These are phyloP conservation scores for Crataegus laevigata DNA, from an alignment of 306 rosid genomes.

Conservation along the genomic window DNA sequence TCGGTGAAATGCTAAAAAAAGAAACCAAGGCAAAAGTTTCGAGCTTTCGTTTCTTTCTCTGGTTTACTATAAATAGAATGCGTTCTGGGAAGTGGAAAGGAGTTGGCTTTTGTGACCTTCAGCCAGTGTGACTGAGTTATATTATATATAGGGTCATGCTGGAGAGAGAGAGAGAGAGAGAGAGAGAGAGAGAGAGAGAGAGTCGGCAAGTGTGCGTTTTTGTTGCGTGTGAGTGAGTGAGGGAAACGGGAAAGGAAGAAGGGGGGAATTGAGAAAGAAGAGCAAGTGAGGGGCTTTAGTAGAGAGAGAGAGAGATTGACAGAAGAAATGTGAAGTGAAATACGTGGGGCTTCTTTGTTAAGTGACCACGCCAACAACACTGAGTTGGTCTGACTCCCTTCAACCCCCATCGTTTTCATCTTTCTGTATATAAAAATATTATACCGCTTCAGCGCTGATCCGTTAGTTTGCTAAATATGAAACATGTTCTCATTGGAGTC, in stretches of 20 bases:
- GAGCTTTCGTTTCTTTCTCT: not conserved
- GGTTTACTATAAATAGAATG: not conserved
- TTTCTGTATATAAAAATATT: not conserved
- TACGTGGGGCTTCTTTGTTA: not conserved
- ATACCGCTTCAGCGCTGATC: too few species aligned
- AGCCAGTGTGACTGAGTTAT: not conserved
- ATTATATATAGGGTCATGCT: not conserved
- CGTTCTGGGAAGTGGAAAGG: not conserved
- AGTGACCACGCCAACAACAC: not conserved
- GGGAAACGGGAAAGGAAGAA: not conserved
- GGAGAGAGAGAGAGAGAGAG: not conserved
- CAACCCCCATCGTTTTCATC: not conserved
- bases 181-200: not conserved
- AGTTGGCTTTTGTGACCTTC: not conserved
- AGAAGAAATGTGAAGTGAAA: not conserved
- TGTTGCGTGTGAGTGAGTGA: not conserved
- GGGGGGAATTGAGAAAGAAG: not conserved
- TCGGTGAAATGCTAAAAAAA: not conserved
- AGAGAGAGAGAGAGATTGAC: not conserved
- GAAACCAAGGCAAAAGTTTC: not conserved
- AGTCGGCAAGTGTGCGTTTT: not conserved
- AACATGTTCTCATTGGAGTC: not conserved
- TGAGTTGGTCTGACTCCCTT: not conserved
- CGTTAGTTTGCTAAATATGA: too few species aligned
- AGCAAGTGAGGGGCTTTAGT: constrained; percentile 20